These are phyloP conservation scores for Chytridium lagenaria DNA, from an alignment of 371 early-diverging fungal species.

Conservation along the genomic window DNA sequence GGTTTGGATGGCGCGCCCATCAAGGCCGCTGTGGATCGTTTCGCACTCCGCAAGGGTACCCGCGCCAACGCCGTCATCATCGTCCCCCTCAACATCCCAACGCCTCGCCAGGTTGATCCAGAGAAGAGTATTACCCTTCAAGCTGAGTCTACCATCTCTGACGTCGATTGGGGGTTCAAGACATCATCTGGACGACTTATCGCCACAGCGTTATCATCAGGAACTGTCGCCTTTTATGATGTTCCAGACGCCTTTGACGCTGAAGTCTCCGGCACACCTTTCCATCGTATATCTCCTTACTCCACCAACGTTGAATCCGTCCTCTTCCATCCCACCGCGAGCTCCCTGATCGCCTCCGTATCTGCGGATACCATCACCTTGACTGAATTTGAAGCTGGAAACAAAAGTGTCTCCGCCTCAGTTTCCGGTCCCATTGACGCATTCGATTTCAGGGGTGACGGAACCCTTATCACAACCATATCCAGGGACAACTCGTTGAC, in stretches of 20 bases:
- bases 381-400: neutral
- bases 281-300: neutral
- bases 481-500: neutral
- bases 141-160: neutral
- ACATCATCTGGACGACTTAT: neutral
- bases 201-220: neutral
- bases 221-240: neutral
- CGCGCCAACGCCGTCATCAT: neutral
- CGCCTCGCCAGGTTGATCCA: neutral
- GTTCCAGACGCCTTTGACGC: neutral
- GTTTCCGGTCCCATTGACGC: neutral
- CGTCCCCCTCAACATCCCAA: neutral
- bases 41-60: conserved; percentile 1
- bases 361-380: neutral
- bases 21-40: neutral
- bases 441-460: conserved; percentile 1
- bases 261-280: neutral
- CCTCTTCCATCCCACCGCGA: neutral
- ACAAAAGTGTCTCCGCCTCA: neutral
- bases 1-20: conserved; percentile 2
- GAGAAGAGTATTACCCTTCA: neutral
- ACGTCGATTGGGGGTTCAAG: conserved; percentile 15
- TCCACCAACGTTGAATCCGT: neutral
- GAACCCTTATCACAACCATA: neutral
- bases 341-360: neutral